Evolutionary conservation across 169 alveolate genomes (phyloP), one percentile per base, ranked within the genome.

Genomic region (Plasmodium billcollinsi): DNA sequence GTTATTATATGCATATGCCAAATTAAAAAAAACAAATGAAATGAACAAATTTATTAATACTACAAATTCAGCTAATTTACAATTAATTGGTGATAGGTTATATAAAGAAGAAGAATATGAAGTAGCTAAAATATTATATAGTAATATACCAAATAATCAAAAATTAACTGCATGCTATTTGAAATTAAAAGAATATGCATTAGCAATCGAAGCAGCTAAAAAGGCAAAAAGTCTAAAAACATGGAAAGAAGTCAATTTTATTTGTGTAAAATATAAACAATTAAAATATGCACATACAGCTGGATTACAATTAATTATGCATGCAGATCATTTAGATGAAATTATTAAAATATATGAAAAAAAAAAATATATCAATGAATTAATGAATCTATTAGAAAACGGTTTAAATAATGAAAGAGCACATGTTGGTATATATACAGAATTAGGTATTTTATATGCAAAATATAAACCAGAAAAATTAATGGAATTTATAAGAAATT

Each of bases 131-230:
- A 96, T 98, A 43, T 90, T 99, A 45, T 99, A 96, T 94, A 94
- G 97, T 62, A 95, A 96, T 47, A 94, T 97, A 73, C 99, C 99
- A 29, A 99, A 99, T 94, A 96, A 98, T 93, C 98, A 99, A 78
- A 98, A 98, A 94, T 95, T 99, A 63, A 99, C 99, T 20, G 93
- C 98, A 62, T 98, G 99, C 89, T 95, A 95, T 88, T 98, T 98
- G 43, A 96, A 97, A 65, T 93, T 99, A 74, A 98, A 97, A 93
- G 98, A 98, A 88, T 98, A 96, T 92, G 94, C 97, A 61, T 97
- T 96, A 80, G 99, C 99, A 2, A 97, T 98, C 54, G 99, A 98
- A 69, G 99, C 99, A 45, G 99, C 99, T 24, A 96, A 98, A 96
- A 98, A 98, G 93, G 99, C 99, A 49, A 98, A 98, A 93, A 98